Conservation (phyloP, 768 basidiomycete genomes). For the Fistulinella prunicolor region DNA sequence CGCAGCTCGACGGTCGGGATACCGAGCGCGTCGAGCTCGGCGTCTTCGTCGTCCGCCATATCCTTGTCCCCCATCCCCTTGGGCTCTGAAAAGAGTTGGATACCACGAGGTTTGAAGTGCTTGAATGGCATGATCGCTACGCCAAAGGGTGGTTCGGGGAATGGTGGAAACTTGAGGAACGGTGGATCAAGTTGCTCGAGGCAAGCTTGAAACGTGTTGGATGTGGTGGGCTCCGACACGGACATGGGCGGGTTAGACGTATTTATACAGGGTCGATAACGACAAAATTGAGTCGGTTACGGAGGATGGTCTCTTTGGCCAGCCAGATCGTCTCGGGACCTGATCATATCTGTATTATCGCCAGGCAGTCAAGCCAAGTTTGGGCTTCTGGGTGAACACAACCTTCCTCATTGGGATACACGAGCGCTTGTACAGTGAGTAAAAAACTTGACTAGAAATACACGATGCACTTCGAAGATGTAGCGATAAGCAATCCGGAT, state of each 20-base stretch:
- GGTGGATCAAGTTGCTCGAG: too few species aligned
- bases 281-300: too few species aligned
- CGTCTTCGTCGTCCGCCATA: conserved; percentile 36
- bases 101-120: conserved; percentile 55
- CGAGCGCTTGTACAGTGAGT: too few species aligned
- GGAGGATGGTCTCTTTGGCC: too few species aligned
- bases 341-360: too few species aligned
- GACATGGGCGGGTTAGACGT: conserved; percentile 20
- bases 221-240: conserved; percentile 15
- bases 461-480: too few species aligned
- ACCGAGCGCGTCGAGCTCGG: conserved; percentile 63
- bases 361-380: too few species aligned
- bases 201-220: conserved; percentile 5
- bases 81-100: conserved; percentile 47
- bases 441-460: too few species aligned
- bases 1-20: conserved; percentile 61
- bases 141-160: conserved; percentile 43
- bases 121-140: conserved; percentile 54
- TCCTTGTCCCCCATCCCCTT: conserved; percentile 29
- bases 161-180: conserved; percentile 44
- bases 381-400: too few species aligned
- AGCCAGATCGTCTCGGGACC: too few species aligned
- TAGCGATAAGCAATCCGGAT: too few species aligned
- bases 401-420: conserved; percentile 18
- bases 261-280: not conserved